Evolutionary conservation across 1,284 basidiomycete genomes (phyloP), one percentile per base, ranked within the genome.

Genomic region (Bjerkandera adusta): DNA sequence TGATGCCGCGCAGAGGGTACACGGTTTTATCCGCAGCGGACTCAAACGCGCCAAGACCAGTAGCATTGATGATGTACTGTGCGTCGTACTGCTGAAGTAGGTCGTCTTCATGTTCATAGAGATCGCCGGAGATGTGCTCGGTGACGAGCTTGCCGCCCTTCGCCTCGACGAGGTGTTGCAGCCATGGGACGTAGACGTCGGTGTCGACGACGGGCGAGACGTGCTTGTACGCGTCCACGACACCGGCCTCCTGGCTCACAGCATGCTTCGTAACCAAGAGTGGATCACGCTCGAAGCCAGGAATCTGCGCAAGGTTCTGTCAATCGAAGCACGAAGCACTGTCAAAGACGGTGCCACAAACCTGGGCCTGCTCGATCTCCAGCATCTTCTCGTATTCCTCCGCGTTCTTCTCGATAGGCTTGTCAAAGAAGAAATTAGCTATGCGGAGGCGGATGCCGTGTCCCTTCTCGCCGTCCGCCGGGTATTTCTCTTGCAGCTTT

Each of bases 1-100:
- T n/a, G n/a, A n/a, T n/a, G n/a, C n/a, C 68, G n/a, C 68, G 66
- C 26, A 70, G 59, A 10, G 68, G 68, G 50, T 67, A 67, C 20
- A 63, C 61, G 15, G 56, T 59, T 16, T 56, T 34, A 49, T 69
- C 67, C 10, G 50, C 61, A 2, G 68, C 68, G 34, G 63, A 54
- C 43, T 66, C 60, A 11, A 50, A 48, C 4, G 60, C 59, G 4
- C 58, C 59, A 24, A 70, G 60, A 12, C 66, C 68, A 1, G 67
- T 66, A 16, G 63, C 63, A 40, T 70, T 64, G 35, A 70, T 58
- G 48, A 70, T 66, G 33, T 57, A 63, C 25, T 63, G 57, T 12
- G 62, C 66, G 13, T 54, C 49, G 54, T 58, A 70, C 35, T 58
- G 49, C 3, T 50, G 25, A 11, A 61, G 58, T 6, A 70, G 60